Conservation (phyloP, 257 asterid genomes). For the Ilex aquifolium region DNA sequence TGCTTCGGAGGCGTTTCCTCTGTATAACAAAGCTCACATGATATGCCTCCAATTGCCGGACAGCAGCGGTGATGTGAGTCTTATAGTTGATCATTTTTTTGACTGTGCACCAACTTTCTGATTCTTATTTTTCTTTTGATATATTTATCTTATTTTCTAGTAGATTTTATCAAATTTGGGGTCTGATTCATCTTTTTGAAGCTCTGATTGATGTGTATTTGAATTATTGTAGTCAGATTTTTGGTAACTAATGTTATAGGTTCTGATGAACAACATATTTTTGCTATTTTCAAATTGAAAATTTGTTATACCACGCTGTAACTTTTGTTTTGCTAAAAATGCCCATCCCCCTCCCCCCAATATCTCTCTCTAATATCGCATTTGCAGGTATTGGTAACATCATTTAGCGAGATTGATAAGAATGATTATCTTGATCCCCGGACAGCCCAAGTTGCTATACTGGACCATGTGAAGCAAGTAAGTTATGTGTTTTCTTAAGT, state of each 20-base stretch:
- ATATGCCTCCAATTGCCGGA: constrained; percentile 77
- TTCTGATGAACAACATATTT: too few species aligned
- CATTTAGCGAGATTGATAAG: constrained; percentile 62
- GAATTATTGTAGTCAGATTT: too few species aligned
- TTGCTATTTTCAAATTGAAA: too few species aligned
- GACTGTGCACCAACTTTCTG: not conserved
- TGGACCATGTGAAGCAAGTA: constrained; percentile 94
- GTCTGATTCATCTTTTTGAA: too few species aligned
- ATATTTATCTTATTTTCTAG: not conserved
- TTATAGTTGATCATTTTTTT: constrained; percentile 12
- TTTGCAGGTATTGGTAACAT: constrained; percentile 72
- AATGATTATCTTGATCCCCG: constrained; percentile 88
- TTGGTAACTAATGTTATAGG: too few species aligned
- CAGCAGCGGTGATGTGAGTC: constrained; percentile 86
- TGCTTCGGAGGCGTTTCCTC: constrained; percentile 76
- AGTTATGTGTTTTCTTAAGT: not conserved
- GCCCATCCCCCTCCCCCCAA: too few species aligned
- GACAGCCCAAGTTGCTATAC: constrained; percentile 84
- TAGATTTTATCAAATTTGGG: not conserved
- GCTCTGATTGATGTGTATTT: too few species aligned
- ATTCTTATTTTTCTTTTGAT: constrained; percentile 3
- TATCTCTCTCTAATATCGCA: not conserved
- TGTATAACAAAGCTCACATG: constrained; percentile 84
- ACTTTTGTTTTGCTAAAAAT: too few species aligned
- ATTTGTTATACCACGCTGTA: too few species aligned